Percentiles rank a stretch among this genome's conserved stretches.
Conservation (phyloP, 2,329 filamentous ascomycete species). For the Talaromyces funiculosus region DNA sequence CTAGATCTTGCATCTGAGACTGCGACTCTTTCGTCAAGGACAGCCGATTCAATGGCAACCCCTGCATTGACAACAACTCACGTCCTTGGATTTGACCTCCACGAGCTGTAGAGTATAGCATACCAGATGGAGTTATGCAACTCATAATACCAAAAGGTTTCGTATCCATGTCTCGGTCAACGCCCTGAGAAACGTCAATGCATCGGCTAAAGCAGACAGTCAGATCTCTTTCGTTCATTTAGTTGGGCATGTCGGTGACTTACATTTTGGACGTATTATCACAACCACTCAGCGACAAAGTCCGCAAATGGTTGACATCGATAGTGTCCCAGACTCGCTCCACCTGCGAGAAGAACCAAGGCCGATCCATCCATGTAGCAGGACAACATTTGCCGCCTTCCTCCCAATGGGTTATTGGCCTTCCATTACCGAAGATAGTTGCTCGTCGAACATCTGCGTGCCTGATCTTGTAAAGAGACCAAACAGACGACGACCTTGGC, state of each 20-base stretch:
- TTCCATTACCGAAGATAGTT: conserved; percentile 47
- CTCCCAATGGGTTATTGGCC: conserved; percentile 57
- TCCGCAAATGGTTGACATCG: conserved; percentile 56
- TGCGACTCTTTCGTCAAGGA: conserved; percentile 60
- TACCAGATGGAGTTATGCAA: conserved; percentile 63
- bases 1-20: conserved; percentile 60
- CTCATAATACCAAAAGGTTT: conserved; percentile 53
- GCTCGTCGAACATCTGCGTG: conserved; percentile 53
- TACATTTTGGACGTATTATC: conserved; percentile 56
- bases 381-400: conserved; percentile 49
- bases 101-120: conserved; percentile 56
- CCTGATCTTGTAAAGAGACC: conserved; percentile 49
- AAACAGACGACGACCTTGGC: conserved; percentile 24
- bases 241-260: conserved; percentile 16
- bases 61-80: conserved; percentile 62
- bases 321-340: conserved; percentile 61
- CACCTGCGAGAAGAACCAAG: conserved; percentile 48
- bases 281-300: conserved; percentile 39
- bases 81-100: conserved; percentile 57
- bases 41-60: conserved; percentile 59
- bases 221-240: neutral
- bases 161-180: conserved; percentile 53
- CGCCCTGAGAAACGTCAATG: conserved; percentile 67
- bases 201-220: conserved; percentile 25
- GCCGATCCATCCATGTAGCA: conserved; percentile 52